These are phyloP conservation scores for Pseudocercospora fijiensis DNA, from an alignment of 2,329 filamentous ascomycete genomes.

Conservation along the genomic window DNA sequence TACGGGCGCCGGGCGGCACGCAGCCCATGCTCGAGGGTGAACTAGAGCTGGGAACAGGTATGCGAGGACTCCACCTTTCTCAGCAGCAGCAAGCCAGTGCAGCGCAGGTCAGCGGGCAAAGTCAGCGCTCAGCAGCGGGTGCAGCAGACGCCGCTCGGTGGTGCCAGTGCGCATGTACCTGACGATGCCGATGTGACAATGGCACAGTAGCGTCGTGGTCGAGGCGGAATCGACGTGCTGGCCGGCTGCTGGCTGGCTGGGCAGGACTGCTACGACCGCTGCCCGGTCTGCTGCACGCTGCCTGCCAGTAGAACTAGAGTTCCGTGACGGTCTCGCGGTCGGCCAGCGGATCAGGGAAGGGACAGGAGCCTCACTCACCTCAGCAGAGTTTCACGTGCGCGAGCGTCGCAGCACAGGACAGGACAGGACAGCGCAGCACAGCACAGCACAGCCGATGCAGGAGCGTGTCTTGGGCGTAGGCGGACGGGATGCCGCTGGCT, in stretches of 20 bases:
- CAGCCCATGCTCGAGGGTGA: constrained; percentile 1
- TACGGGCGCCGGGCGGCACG: constrained; percentile 1
- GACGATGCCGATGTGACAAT: background rate
- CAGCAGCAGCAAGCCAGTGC: background rate
- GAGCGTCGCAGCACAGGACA: background rate
- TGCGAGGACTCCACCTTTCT: constrained; percentile 1
- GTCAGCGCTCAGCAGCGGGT: background rate
- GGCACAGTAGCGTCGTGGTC: no score
- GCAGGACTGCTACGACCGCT: background rate
- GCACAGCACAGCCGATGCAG: background rate
- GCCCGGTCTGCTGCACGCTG: background rate
- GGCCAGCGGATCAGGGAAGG: background rate
- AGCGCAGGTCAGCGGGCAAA: background rate
- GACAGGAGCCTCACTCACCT: background rate
- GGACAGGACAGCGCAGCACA: background rate
- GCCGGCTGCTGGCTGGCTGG: background rate
- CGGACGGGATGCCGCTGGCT: background rate
- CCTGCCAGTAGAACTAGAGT: background rate
- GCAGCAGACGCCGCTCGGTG: background rate
- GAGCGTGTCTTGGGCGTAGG: constrained; percentile 6
- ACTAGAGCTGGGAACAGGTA: constrained; percentile 2
- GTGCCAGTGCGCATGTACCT: background rate
- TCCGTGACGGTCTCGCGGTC: background rate
- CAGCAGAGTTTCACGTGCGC: background rate
- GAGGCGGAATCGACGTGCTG: background rate